Evolutionary conservation across 495 filamentous ascomycete species (phyloP), one percentile per base, ranked within the genome.

Genomic region (Xylaria curta): DNA sequence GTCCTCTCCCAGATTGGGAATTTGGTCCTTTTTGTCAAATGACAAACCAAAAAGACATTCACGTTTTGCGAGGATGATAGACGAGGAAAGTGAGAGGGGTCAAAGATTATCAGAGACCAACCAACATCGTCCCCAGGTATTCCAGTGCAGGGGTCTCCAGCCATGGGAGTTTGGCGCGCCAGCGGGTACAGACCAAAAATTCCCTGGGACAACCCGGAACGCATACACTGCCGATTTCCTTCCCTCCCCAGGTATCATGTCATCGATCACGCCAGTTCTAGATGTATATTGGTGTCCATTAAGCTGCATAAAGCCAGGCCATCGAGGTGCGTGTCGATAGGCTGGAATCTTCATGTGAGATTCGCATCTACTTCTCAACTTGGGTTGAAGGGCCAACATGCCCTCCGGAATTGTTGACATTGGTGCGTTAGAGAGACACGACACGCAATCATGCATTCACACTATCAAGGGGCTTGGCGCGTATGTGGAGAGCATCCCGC

Each of bases 391-490:
- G 38, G 46, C 36, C 33, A 44, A 64, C 46, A 58, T 59, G n/a
- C 26, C 26, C 44, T 69, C 66, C 65, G 49, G 28, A 24, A n/a
- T 36, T 66, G 51, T 66, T 42, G 62, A 66, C 49, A 54, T 42
- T 13, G 46, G 17, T 49, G 53, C 40, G 69, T 60, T 59, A 63
- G 64, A 46, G 33, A 17, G 33, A 9, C 40, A 66, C 61, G 69
- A 71, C 61, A 71, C 69, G 69, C 69, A 66, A 63, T 66, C 62
- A 66, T 71, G 69, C 69, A 71, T 66, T 62, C 51, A 71, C 58
- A 71, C 61, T 66, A 66, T 64, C 51, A 13, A 58, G 6, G 61
- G 69, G 26, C 69, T 71, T 71, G 69, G 69, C 69, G 47, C 49
- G 59, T 59, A 21, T 54, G 26, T 58, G 62, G 69, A 66, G 69